These are phyloP conservation scores for Rhynchospora pubera DNA, from an alignment of 176 grass and related monocot genomes.

Conservation along the genomic window DNA sequence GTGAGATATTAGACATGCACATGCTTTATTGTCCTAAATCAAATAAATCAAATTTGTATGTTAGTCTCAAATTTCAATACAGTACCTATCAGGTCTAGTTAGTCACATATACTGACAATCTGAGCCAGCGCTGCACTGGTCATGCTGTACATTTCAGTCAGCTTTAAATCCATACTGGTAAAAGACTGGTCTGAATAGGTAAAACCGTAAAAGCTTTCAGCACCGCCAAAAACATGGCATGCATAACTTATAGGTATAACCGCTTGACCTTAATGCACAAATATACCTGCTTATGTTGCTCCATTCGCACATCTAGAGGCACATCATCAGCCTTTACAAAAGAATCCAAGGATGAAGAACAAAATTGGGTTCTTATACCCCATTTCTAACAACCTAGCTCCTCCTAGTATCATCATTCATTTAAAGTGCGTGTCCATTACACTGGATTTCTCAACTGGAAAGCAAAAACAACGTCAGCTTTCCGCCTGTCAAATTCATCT, in stretches of 20 bases:
- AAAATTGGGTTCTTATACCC: too few species aligned
- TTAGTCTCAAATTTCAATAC: neutral
- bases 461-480: too few species aligned
- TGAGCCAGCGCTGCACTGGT: neutral
- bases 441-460: too few species aligned
- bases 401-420: too few species aligned
- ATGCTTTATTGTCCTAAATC: neutral
- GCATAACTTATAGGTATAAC: neutral
- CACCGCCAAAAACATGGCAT: neutral
- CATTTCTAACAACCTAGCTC: too few species aligned
- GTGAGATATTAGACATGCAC: neutral
- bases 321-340: slow-evolving; percentile 91
- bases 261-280: neutral
- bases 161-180: neutral
- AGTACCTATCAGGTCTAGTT: neutral
- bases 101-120: neutral
- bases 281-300: slow-evolving; percentile 87
- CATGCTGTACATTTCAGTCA: neutral
- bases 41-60: neutral
- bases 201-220: neutral
- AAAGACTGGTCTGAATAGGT: neutral
- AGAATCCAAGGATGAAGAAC: too few species aligned
- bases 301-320: slow-evolving; percentile 82
- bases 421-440: too few species aligned
- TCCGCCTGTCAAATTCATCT: too few species aligned